Conservation (phyloP, 2,329 filamentous ascomycete genomes). For the Xylariaceae sp. region DNA sequence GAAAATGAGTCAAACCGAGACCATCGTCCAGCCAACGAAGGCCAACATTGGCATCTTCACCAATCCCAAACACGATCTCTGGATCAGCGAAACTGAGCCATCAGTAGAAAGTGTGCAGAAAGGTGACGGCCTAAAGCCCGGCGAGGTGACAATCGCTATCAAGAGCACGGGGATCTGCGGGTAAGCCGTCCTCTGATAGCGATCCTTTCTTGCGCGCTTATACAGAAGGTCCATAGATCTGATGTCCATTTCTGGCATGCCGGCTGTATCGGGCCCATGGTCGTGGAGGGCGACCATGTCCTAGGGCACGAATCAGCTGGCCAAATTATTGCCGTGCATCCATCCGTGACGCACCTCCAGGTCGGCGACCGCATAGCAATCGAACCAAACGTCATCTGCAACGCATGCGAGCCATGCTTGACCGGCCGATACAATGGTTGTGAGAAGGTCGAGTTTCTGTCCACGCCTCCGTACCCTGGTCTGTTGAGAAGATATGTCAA, state of each 20-base stretch:
- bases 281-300: conserved; percentile 83
- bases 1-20: conserved; percentile 28
- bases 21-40: conserved; percentile 55
- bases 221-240: conserved; percentile 51
- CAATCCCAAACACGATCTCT: conserved; percentile 87
- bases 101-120: conserved; percentile 69
- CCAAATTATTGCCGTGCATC: conserved; percentile 74
- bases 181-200: conserved; percentile 40
- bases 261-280: conserved; percentile 93
- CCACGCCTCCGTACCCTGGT: conserved; percentile 84
- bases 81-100: conserved; percentile 77
- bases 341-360: conserved; percentile 72
- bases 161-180: conserved; percentile 97
- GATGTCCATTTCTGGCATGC: conserved; percentile 98
- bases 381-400: conserved; percentile 92
- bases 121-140: conserved; percentile 65
- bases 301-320: conserved; percentile 93
- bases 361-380: conserved; percentile 88
- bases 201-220: background rate
- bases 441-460: conserved; percentile 79
- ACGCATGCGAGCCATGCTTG: conserved; percentile 83
- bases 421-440: conserved; percentile 96
- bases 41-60: conserved; percentile 95
- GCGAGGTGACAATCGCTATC: conserved; percentile 83
- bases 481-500: conserved; percentile 90